A percentile compares a stretch with the other conserved stretches of the same genome.
Evolutionary conservation across 2,329 filamentous ascomycete genomes (phyloP).

Genomic region (Cladosporium halotolerans): DNA sequence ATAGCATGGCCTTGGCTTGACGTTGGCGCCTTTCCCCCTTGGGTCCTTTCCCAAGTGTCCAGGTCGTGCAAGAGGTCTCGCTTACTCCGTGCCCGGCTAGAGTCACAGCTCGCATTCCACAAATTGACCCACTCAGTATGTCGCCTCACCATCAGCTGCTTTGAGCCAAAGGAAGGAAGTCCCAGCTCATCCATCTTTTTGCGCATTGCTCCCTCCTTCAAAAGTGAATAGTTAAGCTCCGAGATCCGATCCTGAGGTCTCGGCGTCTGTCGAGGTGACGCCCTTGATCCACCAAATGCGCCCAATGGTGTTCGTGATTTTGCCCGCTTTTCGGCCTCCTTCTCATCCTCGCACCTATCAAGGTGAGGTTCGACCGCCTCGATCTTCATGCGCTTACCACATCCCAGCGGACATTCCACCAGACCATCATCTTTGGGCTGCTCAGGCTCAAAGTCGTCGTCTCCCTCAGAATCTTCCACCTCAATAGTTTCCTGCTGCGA

Average conservation of each 20-base stretch:
- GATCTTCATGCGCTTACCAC: constrained; percentile 70
- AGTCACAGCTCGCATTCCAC: constrained; percentile 96
- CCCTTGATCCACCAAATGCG: constrained; percentile 12
- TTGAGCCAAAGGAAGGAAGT: constrained; percentile 63
- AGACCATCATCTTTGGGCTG: constrained; percentile 60
- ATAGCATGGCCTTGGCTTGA: constrained; percentile 43
- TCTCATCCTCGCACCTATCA: constrained; percentile 54
- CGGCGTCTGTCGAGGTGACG: constrained; percentile 21
- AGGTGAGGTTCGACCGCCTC: constrained; percentile 73
- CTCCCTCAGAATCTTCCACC: constrained; percentile 36
- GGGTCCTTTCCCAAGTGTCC: constrained; percentile 78
- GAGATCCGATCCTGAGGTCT: constrained; percentile 60
- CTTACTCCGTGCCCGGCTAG: constrained; percentile 63
- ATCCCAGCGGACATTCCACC: constrained; percentile 75
- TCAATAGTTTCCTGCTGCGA: constrained; percentile 26
- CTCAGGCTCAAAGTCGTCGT: constrained; percentile 24
- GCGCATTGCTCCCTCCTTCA: constrained; percentile 71
- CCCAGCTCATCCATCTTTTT: constrained; percentile 79
- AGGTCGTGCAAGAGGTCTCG: constrained; percentile 70
- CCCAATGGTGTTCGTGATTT: constrained; percentile 18
- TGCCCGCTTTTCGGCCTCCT: constrained; percentile 23
- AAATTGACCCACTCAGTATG: constrained; percentile 92
- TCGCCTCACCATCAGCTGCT: constrained; percentile 65
- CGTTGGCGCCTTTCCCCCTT: constrained; percentile 55
- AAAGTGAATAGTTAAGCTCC: constrained; percentile 74